Evolutionary conservation across 768 basidiomycete genomes (phyloP), one percentile per base, ranked within the genome.

Genomic region (Panaeolus papilionaceus): DNA sequence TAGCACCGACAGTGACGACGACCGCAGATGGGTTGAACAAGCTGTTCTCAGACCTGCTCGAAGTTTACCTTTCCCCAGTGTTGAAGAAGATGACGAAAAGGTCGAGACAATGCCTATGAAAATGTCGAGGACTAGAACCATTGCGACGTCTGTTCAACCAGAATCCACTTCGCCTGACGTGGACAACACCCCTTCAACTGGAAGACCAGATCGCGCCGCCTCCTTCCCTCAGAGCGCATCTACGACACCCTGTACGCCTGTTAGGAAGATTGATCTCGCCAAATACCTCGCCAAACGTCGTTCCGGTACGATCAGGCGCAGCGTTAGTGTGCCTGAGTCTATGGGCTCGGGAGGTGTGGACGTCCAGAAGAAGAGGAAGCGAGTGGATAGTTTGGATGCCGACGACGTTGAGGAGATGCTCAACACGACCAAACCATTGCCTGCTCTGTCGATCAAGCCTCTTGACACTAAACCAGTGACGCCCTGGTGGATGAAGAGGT

Each of bases 331-430:
- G n/a, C 54, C 54, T 4, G 54, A 58, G 26, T 58, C 54, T 28
- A 58, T 58, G 12, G 26, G 54, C 10, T 58, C 54, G 7, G 54
- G 66, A 69, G 16, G 64, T 28, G 23, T 42, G 16, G 40, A 38
- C n/a, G 51, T 11, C 23, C 62, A 64, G 65, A 28, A 42, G 61
- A 75, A 75, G 69, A 69, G 75, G 67, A 75, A 72, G 65, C 64
- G 70, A 45, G 62, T 40, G 11, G 68, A 61, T n/a, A 61, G 23
- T 65, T 18, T 54, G 11, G 67, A 66, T 28, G 68, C 69, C 12
- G 83, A 83, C 61, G 80, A 86, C 61, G 84, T 85, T 12, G 63
- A 66, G 39, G 14, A 18, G 38, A 67, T 72, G 62, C 61, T 68
- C 42, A 64, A 38, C 47, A 63, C 67, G 14, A 37, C 26, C 8